Base-by-base conservation (phyloP, 192 early-diverging fungal genomes). In the Coemansia sp. region DNA sequence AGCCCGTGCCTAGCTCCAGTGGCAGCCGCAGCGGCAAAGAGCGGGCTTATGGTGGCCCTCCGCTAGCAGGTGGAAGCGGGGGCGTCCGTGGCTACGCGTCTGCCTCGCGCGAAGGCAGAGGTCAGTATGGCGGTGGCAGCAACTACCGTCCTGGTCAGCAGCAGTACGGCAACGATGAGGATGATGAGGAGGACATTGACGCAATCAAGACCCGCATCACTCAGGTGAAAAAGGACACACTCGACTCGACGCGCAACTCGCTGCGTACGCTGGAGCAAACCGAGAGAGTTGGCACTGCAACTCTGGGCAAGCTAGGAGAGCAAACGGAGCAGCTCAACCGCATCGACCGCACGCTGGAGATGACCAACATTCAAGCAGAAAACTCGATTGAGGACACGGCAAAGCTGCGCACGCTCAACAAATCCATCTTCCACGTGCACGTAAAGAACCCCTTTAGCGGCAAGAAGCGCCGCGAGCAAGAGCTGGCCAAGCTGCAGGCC, bases 381-480 rank as follows among this genome's bases (percentile, higher is more conserved):
- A 69, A 67, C 44, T 72, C 76, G 3, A 68, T 74, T 9, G 71
- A 69, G 19, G 38, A 69, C 24, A 65, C 76, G 19, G 55, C 62
- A 43, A 68, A 63, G 43, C 71, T 80, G 43, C 76, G 71, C 26
- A 73, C 71, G 48, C 73, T 91, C 15, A 91, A 88, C 67, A 82
- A 84, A 56, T 91, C 89, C 18, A 91, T 91, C 48, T 90, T 91
- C 72, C 83, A 85, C 10, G 73, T 86, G 11, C 84, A 85, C 29
- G 62, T 90, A 39, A 81, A 82, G 53, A 89, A 88, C 42, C 89
- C 89, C 42, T 88, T 91, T 71, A 86, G 53, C 27, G 83, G 77
- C 32, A 83, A 76, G 43, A 83, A 84, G 73, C 82, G 83, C 41
- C 83, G 85, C 50, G 81, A 82, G 33, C 60, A 53, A 3, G 88